Evolutionary conservation across 352 stramenopile species (phyloP).

Genomic region (Phytophthora pisi): DNA sequence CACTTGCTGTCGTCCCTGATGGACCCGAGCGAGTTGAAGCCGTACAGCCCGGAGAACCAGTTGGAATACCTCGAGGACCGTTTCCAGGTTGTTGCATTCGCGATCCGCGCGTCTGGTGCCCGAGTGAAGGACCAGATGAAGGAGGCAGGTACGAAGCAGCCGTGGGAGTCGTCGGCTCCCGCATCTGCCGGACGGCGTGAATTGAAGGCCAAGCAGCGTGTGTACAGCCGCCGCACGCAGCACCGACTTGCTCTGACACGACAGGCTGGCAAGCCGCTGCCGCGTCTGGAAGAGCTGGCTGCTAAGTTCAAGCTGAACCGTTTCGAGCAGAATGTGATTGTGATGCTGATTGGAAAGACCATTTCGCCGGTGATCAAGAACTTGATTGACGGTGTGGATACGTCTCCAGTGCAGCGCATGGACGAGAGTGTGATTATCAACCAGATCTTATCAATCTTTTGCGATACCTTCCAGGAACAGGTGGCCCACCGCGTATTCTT

Average conservation of each 20-base stretch:
- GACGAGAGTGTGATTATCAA: slow-evolving; percentile 92
- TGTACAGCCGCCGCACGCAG: slow-evolving; percentile 73
- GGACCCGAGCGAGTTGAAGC: slow-evolving; percentile 68
- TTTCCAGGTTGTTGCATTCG: slow-evolving; percentile 90
- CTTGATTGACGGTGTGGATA: slow-evolving; percentile 86
- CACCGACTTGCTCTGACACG: slow-evolving; percentile 69
- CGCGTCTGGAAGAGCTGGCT: slow-evolving; percentile 77
- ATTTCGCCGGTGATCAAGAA: slow-evolving; percentile 91
- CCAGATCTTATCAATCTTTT: slow-evolving; percentile 89
- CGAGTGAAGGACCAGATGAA: slow-evolving; percentile 92
- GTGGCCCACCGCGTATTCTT: slow-evolving; percentile 88
- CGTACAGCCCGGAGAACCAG: slow-evolving; percentile 86
- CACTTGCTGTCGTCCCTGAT: slow-evolving; percentile 47
- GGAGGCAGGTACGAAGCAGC: slow-evolving; percentile 83
- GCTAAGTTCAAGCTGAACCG: slow-evolving; percentile 84
- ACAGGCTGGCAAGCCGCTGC: slow-evolving; percentile 61
- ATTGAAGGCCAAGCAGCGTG: slow-evolving; percentile 86
- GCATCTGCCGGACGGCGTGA: slow-evolving; percentile 73
- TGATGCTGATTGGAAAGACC: slow-evolving; percentile 91
- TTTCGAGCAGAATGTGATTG: slow-evolving; percentile 91
- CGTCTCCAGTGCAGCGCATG: slow-evolving; percentile 85
- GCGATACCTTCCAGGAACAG: slow-evolving; percentile 89
- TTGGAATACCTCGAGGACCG: slow-evolving; percentile 89
- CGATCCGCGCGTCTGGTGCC: slow-evolving; percentile 81
- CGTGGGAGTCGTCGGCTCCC: slow-evolving; percentile 71